Evolutionary conservation across 495 filamentous ascomycete species (phyloP), one percentile per base, ranked within the genome.

Genomic region (Penicillium turbatum): DNA sequence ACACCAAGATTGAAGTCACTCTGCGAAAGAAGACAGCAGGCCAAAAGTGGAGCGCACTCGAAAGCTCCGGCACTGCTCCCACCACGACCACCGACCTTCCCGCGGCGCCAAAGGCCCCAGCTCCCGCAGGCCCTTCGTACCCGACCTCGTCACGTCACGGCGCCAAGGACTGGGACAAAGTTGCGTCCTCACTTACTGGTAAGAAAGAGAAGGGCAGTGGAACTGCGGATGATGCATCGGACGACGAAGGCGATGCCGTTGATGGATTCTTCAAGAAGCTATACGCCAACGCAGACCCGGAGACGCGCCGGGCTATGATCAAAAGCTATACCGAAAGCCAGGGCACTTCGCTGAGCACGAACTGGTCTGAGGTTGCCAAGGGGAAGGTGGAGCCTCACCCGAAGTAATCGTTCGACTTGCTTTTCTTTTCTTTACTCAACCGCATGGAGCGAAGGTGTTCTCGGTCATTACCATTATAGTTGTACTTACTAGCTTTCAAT

Each of bases 241-340:
- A 81, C 27, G 79, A 79, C 4, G 82, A 86, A 6, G 81, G 84
- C 16, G 85, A 89, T 45, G 81, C 88, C n/a, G 86, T 89, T 3
- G 87, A 93, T 55, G 68, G 64, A 2, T 98, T 97, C 72, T 98
- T 98, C 78, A 92, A 95, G 78, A 86, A 86, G 65, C 77, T 98
- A 0, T 97, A 93, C 70, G 84, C 86, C 55, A 76, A 76, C 48
- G 86, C 90, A 0, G 84, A 88, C 48, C 80, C 83, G 0, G 92
- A 98, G 55, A 89, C 89, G 32, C 82, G 81, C 60, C 80, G 90
- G 3, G 93, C 93, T 3, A 98, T 98, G 93, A 89, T 96, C 82
- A 98, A 98, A 81, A 96, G 90, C 68, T 97, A 88, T 61, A 69
- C 82, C 19, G 93, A 98, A 74, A 96, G 90, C 65, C 89, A 92